Percentiles rank a stretch among this genome's conserved stretches.
Conservation (phyloP, 805 yeast genomes). For the Sungouiozyma ichnusensis region DNA sequence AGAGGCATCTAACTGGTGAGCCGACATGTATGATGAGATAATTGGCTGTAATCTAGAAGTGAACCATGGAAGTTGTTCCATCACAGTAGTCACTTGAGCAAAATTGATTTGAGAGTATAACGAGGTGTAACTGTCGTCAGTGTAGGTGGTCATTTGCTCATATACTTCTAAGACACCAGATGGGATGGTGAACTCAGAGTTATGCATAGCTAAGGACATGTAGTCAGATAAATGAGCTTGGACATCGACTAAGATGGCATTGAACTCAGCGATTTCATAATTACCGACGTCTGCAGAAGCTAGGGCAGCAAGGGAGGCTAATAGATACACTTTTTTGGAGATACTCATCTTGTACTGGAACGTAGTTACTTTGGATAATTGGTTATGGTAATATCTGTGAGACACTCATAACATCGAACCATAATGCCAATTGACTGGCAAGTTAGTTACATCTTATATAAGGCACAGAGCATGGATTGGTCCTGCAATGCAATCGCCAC, state of each 20-base stretch:
- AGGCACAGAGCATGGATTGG: not conserved
- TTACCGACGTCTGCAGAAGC: slow-evolving; percentile 9
- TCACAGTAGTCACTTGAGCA: slow-evolving; percentile 22
- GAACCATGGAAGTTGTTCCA: slow-evolving; percentile 31
- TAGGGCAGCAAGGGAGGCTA: slow-evolving; percentile 13
- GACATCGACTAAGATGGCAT: slow-evolving; percentile 17
- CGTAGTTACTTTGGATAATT: too few relatives aligned
- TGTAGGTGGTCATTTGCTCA: slow-evolving; percentile 24
- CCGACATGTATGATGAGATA: slow-evolving; percentile 10
- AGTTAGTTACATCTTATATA: not conserved
- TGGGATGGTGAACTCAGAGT: slow-evolving; percentile 13
- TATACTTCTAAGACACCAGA: slow-evolving; percentile 17
- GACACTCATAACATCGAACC: not conserved
- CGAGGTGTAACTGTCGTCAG: slow-evolving; percentile 30
- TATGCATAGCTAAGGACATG: slow-evolving; percentile 14
- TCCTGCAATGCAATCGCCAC: too few relatives aligned
- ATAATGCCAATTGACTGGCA: not conserved
- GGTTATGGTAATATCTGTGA: too few relatives aligned
- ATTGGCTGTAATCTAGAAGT: slow-evolving; percentile 20
- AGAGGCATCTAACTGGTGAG: slow-evolving; percentile 8
- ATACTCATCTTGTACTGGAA: slow-evolving; percentile 7
- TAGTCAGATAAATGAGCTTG: slow-evolving; percentile 14
- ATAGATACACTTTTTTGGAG: slow-evolving; percentile 10
- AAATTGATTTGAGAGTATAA: slow-evolving; percentile 24
- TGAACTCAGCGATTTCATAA: slow-evolving; percentile 16